Evolutionary conservation across 2,329 filamentous ascomycete genomes (phyloP), one percentile per base, ranked within the genome.

Genomic region (Pseudopyricularia cyperi): DNA sequence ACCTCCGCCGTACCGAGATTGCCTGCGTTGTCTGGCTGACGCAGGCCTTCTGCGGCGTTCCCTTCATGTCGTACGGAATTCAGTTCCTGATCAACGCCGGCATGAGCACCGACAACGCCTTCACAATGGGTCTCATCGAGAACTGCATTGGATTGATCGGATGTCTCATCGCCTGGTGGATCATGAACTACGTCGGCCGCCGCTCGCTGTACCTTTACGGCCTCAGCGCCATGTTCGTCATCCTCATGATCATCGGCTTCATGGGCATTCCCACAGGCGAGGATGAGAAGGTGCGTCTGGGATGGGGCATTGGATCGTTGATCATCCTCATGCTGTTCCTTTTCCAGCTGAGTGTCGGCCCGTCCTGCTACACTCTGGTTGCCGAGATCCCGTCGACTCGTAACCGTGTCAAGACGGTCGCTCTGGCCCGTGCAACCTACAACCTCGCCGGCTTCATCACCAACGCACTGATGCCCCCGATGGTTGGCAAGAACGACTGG

Each of bases 391-490:
- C 69, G 0, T 72, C 71, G 0, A 68, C 67, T 1, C 68, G 72
- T 3, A 67, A 75, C 22, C 63, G 66, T 39, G 64, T 66, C 37
- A 73, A 73, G 62, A 72, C 71, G 1, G 66, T 74, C 3, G 69
- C 70, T 0, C 61, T 75, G 15, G 67, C 70, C 1, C 62, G 71
- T 4, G 66, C 65, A 46, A 59, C 68, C 19, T 79, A 76, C 63
- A 75, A 79, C 55, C 62, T 76, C 5, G 60, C 63, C 22, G 69
- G 69, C 52, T 73, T 80, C 42, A 55, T 70, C 24, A 69, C 67
- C 57, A 76, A 72, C 56, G 60, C 73, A 48, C 60, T 71, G 5
- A 71, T 71, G 2, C 72, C 73, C 0, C 65, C 68, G 54, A 74
- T 75, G 67, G 59, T 75, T 17, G 73, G 72, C 57, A 24, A 50